Percentiles rank a stretch among this genome's conserved stretches.
Evolutionary conservation across 208 protist species (phyloP).

Genomic region (Strigomonas galati): DNA sequence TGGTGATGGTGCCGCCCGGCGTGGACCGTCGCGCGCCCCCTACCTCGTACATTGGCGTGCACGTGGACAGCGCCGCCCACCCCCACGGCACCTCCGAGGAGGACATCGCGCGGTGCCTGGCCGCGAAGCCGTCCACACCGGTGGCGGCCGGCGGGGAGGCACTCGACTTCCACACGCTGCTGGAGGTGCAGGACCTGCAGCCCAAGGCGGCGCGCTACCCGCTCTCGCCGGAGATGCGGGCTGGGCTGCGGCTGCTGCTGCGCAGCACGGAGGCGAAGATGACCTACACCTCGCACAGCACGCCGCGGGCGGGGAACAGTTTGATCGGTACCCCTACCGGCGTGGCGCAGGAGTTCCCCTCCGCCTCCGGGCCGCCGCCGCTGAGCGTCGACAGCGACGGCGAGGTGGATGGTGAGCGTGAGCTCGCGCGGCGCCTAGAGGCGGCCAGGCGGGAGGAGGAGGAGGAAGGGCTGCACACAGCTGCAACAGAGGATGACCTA

Average conservation of each 20-base stretch:
- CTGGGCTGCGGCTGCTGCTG: slow-evolving; percentile 3
- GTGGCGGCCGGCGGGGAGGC: too few relatives aligned
- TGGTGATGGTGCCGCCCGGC: neutral
- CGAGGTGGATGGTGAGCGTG: neutral
- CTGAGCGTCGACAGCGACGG: slow-evolving; percentile 2
- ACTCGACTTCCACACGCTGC: neutral
- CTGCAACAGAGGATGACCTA: too few relatives aligned
- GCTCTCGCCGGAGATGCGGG: slow-evolving; percentile 8
- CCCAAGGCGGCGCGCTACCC: neutral
- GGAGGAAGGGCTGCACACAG: too few relatives aligned
- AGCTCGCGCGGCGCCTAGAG: neutral
- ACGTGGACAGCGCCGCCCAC: neutral
- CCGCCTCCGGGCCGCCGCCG: too few relatives aligned
- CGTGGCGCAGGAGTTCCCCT: too few relatives aligned
- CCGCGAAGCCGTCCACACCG: too few relatives aligned
- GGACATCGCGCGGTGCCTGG: too few relatives aligned
- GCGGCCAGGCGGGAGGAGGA: too few relatives aligned
- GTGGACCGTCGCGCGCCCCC: neutral
- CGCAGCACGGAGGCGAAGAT: neutral
- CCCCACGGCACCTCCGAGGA: too few relatives aligned
- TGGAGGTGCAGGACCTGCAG: neutral
- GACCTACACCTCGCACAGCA: slow-evolving; percentile 13
- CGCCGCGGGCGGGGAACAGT: neutral
- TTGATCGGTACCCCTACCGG: too few relatives aligned
- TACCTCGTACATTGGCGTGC: slow-evolving; percentile 1